These are phyloP conservation scores for Neurospora sp. DNA, from an alignment of 495 filamentous ascomycete genomes.

Conservation along the genomic window DNA sequence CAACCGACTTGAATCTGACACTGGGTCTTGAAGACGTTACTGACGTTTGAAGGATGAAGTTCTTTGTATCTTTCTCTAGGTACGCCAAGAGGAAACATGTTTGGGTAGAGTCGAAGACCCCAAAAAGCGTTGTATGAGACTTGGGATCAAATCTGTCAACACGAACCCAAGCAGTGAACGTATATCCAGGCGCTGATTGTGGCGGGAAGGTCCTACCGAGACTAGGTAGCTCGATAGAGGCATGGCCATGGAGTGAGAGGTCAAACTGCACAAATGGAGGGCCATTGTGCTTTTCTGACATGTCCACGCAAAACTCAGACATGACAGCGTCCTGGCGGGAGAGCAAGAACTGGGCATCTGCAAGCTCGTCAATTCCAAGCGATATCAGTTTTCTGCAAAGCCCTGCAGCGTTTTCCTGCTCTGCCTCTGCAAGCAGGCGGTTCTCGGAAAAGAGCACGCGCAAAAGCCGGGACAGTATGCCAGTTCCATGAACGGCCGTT, in stretches of 20 bases:
- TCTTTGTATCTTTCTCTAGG: slow-evolving; percentile 85
- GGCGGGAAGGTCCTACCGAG: slow-evolving; percentile 73
- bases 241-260: slow-evolving; percentile 74
- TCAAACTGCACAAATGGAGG: slow-evolving; percentile 92
- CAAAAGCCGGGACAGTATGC: slow-evolving; percentile 62
- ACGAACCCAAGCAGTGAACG: slow-evolving; percentile 76
- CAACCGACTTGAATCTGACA: slow-evolving; percentile 77
- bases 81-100: slow-evolving; percentile 92
- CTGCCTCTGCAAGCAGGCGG: slow-evolving; percentile 33
- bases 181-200: slow-evolving; percentile 67
- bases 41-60: slow-evolving; percentile 94
- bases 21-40: slow-evolving; percentile 77
- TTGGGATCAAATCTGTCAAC: slow-evolving; percentile 76
- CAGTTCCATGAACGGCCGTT: slow-evolving; percentile 65
- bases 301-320: slow-evolving; percentile 62
- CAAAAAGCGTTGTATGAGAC: slow-evolving; percentile 90
- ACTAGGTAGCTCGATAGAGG: slow-evolving; percentile 77
- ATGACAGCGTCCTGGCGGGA: slow-evolving; percentile 48
- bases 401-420: slow-evolving; percentile 48
- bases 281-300: slow-evolving; percentile 58
- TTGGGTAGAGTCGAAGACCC: slow-evolving; percentile 84
- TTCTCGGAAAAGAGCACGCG: slow-evolving; percentile 49
- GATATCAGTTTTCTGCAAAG: slow-evolving; percentile 49
- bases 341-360: slow-evolving; percentile 71
- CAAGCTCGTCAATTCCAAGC: slow-evolving; percentile 62